Evolutionary conservation across 2,329 filamentous ascomycete genomes (phyloP).

Genomic region (Raffaelea ambrosiae): DNA sequence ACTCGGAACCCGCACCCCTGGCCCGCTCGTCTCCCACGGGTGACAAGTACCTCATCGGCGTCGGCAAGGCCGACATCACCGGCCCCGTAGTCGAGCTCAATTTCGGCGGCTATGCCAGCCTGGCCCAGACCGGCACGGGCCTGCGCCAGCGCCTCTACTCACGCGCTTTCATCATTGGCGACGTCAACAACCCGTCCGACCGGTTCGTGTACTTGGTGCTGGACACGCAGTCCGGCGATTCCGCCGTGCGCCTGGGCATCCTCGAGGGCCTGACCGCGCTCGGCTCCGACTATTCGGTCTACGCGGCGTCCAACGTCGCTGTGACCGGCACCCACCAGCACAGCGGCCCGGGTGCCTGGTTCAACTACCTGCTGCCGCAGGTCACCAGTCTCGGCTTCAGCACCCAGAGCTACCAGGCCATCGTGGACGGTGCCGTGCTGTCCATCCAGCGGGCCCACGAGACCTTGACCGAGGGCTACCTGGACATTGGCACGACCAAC

Average conservation of each 20-base stretch:
- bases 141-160: slow-evolving; percentile 83
- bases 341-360: slow-evolving; percentile 82
- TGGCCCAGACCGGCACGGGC: slow-evolving; percentile 73
- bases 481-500: slow-evolving; percentile 61
- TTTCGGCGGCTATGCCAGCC: slow-evolving; percentile 84
- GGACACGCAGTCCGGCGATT: slow-evolving; percentile 82
- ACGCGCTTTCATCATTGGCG: slow-evolving; percentile 78
- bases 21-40: slow-evolving; percentile 17
- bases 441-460: slow-evolving; percentile 78
- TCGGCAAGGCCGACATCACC: slow-evolving; percentile 51
- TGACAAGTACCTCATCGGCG: slow-evolving; percentile 43
- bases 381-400: slow-evolving; percentile 83
- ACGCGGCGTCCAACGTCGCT: slow-evolving; percentile 73
- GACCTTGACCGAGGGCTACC: slow-evolving; percentile 56
- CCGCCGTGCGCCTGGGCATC: slow-evolving; percentile 80
- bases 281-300: slow-evolving; percentile 64
- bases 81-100: slow-evolving; percentile 83
- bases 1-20: slow-evolving; percentile 5
- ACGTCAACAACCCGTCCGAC: slow-evolving; percentile 55
- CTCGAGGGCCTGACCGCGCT: slow-evolving; percentile 62
- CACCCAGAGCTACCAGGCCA: slow-evolving; percentile 77
- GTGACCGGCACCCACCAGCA: slow-evolving; percentile 92
- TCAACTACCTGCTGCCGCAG: slow-evolving; percentile 90
- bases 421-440: slow-evolving; percentile 75
- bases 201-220: slow-evolving; percentile 82